Base-by-base conservation (phyloP, 2,329 filamentous ascomycete genomes). In the Ophiostoma angusticollis region DNA sequence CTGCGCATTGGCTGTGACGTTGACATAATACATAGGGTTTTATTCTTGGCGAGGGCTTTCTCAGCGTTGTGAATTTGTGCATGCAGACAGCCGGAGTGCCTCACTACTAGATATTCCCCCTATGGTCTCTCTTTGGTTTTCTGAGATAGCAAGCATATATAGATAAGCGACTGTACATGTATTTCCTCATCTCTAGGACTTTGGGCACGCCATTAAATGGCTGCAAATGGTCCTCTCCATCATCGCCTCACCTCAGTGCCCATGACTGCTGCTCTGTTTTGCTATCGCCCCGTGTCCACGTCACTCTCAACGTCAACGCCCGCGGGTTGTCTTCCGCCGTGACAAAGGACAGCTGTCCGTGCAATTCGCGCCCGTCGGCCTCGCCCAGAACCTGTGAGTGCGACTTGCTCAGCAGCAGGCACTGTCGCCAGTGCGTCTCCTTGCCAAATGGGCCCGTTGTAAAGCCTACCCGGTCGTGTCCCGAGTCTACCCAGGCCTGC, bases 401-500 rank as follows among this genome's bases (percentile, higher is more conserved):
- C 5, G 69, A 66, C 40, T 84, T 76, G 44, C 80, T 70, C 37
- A 93, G 61, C 44, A 89, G 64, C 18, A 94, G 63, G 1, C 80
- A 83, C 55, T 93, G 86, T 58, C 80, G 82, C 89, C 89, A 96
- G 59, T 96, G 89, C 7, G 89, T 96, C 45, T 79, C 72, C 39
- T 72, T 76, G 14, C 74, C 76, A 47, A 70, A 66, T 1, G 87
- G 87, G 0, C 86, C 84, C 1, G 87, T 96, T 7, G 86, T 93
- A 57, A 95, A 94, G 0, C 83, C 80, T n/a, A 85, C 69, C 36
- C 78, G 74, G 47, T 79, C 72, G 23, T 65, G 62, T 18, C 58
- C 52, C 52, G 67, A 63, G 46, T 72, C 70, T 5, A 72, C 69
- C 74, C 80, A 86, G 4, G 71, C 65, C 40, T 76, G 65, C 0